Base-by-base conservation (phyloP, 495 filamentous ascomycete species). In the Aspergillus incahuasiensis region DNA sequence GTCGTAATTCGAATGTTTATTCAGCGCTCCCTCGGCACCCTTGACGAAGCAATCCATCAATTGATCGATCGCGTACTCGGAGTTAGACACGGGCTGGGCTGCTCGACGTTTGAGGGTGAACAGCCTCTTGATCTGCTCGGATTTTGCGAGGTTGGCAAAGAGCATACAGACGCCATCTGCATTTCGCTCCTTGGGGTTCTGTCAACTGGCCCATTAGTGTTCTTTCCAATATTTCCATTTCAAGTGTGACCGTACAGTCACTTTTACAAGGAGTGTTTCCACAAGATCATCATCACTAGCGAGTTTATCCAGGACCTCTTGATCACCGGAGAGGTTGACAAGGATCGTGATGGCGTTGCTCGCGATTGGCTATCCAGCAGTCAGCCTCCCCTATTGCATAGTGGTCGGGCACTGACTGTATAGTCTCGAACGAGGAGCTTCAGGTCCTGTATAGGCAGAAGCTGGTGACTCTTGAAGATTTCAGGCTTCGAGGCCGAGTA, bases 41-140 rank as follows among this genome's bases (percentile, higher is more conserved):
- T 90, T 91, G 53, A 97, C 95, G 66, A 97, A 98, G 63, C 92
- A 86, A 67, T 96, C 94, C 62, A 97, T 86, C 18, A 97, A 74
- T 65, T 97, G 95, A 67, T 96, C 90, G 48, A 97, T 82, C 12
- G 87, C 87, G 40, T 83, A 74, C 28, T 84, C 77, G 4, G 87
- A 86, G 5, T 66, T 77, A 3, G 91, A 91, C 19, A 86, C 74
- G 21, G 81, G 77, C 15, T 78, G 78, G 6, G 87, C 85, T 35
- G 63, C 48, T 9, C 82, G 68, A 46, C 88, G 84, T 59, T 86
- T 86, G 22, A 87, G 72, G 2, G 74, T 73, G 13, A 89, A 64
- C 21, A 97, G 70, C 41, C 81, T 81, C 52, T 84, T 82, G 28
- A 96, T 71, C 6, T 77, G 78, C 55, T 90, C 82, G 54, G 81